Percentiles rank a stretch among this genome's conserved stretches.
phyloP scores from a whole-genome alignment of 106 monocot genomes.

The Xerophyta viscosa region DNA sequence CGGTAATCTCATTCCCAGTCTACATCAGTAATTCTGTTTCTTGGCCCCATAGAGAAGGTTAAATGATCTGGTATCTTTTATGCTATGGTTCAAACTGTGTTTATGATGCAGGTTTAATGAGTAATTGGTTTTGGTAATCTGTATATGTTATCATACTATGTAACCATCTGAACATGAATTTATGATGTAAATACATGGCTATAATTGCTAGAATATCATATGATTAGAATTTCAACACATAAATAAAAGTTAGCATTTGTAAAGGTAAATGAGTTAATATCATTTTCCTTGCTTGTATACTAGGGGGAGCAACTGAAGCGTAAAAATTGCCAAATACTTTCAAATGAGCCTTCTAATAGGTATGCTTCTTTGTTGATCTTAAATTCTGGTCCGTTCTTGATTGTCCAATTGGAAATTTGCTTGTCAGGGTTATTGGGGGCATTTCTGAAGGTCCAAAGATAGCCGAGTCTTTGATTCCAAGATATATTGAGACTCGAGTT shows the following conservation, averaged over 20 bases:
- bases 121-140: too few relatives aligned
- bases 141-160: too few relatives aligned
- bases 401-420: background rate
- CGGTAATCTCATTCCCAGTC: conserved; percentile 19
- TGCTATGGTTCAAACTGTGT: background rate
- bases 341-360: conserved; percentile 21
- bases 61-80: too few relatives aligned
- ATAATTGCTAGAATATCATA: too few relatives aligned
- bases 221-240: too few relatives aligned
- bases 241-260: too few relatives aligned
- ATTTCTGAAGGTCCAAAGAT: conserved; percentile 12
- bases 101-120: too few relatives aligned
- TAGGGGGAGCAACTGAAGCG: conserved; percentile 71
- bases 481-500: conserved; percentile 47
- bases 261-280: too few relatives aligned
- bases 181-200: too few relatives aligned
- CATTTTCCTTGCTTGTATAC: conserved; percentile 1
- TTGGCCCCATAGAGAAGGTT: too few relatives aligned
- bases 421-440: conserved; percentile 4
- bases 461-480: conserved; percentile 25
- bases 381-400: background rate
- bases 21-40: too few relatives aligned
- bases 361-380: background rate
- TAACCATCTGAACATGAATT: too few relatives aligned
- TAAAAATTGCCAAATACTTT: conserved; percentile 11